Evolutionary conservation across 257 asterid genomes (phyloP), one percentile per base, ranked within the genome.

Genomic region (Solanum neorickii): DNA sequence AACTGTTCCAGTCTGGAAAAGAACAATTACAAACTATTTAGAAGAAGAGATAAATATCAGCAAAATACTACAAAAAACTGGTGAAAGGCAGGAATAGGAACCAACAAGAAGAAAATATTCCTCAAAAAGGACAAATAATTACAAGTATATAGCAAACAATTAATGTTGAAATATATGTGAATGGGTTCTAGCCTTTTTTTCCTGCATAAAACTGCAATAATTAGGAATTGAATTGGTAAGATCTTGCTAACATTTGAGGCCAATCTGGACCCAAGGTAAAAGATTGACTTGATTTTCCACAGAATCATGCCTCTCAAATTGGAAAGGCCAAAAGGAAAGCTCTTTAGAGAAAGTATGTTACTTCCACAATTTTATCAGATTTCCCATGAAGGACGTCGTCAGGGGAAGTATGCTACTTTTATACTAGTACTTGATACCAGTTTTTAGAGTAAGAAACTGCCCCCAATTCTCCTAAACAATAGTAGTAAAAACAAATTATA

Each of bases 1-100:
- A 87, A 95, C 89, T 73, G 92, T 90, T 88, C 99, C 98, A 49
- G 95, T 90, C 99, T 96, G 97, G 89, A 92, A 87, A 82, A 83
- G 62, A 83, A 76, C 52, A 65, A 77, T 87, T 82, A 77, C 70
- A 27, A 86, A 87, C 42, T 56, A 70, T 27, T 76, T 12, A 59
- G 70, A 60, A 46, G 47, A 78, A 25, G 25, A 60, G 78, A 14
- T 14, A 13, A 33, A 59, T 33, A 72, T 18, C 42, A 33, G 56
- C 70, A 46, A 25, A 12, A 16, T 72, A 33, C 78, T 31, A 70
- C 44, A 70, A 70, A 37, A 70, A 75, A 41, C 56, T 23, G 59
- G 83, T n/a, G 83, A 12, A 20, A 41, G 37, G 42, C 83, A n/a
- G 6, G 37, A 76, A 23, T 23, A 76, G 60, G 14, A 76, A 25